phyloP scores from a whole-genome alignment of 2,329 filamentous ascomycete genomes.

The Aspergillus sp. region DNA sequence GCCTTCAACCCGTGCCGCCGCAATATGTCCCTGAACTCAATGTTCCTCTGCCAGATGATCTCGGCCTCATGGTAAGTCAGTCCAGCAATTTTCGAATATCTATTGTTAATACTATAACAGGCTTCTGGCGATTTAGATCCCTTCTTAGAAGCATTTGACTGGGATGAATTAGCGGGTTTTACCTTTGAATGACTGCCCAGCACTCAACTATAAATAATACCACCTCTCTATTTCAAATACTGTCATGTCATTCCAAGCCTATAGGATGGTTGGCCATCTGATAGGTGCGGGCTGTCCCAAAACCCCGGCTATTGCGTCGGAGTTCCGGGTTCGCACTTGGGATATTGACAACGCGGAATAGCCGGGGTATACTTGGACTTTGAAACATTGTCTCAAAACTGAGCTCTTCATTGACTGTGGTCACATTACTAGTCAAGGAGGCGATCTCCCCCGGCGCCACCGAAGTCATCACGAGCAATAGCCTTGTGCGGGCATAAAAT shows the following conservation, averaged over 20 bases:
- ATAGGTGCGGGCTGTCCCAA: neutral
- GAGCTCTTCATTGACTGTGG: neutral
- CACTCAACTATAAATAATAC: neutral
- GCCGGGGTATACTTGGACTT: neutral
- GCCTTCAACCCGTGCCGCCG: slow-evolving; percentile 27
- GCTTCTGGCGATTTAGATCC: slow-evolving; percentile 37
- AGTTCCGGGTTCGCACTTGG: neutral
- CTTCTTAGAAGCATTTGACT: slow-evolving; percentile 41
- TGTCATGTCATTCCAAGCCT: neutral
- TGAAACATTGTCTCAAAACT: neutral
- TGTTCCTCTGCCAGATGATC: slow-evolving; percentile 28
- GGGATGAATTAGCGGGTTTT: slow-evolving; percentile 38
- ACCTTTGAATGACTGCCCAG: slow-evolving; percentile 22
- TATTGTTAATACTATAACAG: slow-evolving; percentile 24
- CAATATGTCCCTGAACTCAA: slow-evolving; percentile 30
- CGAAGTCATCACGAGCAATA: neutral
- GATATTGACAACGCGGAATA: neutral
- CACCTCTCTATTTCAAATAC: neutral
- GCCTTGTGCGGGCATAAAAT: neutral
- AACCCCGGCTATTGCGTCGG: neutral
- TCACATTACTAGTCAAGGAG: neutral
- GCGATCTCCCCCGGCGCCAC: neutral
- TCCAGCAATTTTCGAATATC: neutral
- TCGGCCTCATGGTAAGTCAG: slow-evolving; percentile 31
- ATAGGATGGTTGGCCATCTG: neutral